A percentile compares a stretch with the other conserved stretches of the same genome.
phyloP scores from a whole-genome alignment of 495 filamentous ascomycete genomes.

The Penicillium paxilli region DNA sequence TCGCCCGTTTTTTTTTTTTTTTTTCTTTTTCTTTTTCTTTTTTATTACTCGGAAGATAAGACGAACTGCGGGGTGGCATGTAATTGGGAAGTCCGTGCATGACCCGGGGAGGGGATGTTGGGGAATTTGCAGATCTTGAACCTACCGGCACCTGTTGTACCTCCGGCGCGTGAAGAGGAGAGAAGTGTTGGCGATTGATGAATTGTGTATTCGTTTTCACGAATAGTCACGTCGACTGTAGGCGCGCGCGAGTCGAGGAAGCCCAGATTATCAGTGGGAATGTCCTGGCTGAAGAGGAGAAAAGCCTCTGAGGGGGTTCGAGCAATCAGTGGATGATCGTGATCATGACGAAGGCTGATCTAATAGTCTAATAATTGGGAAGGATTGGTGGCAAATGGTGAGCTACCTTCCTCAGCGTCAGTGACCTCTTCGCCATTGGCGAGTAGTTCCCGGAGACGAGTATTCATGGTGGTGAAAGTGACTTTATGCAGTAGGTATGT shows the following conservation, averaged over 20 bases:
- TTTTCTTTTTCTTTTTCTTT: too few species aligned
- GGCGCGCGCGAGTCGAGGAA: conserved; percentile 73
- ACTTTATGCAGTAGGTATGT: too few species aligned
- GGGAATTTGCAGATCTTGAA: conserved; percentile 6
- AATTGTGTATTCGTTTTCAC: conserved; percentile 69
- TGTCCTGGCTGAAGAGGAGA: conserved; percentile 73
- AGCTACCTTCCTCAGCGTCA: conserved; percentile 67
- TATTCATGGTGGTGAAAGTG: conserved; percentile 1
- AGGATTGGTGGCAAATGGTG: conserved; percentile 13
- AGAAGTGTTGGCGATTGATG: conserved; percentile 84
- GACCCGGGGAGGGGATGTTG: background rate
- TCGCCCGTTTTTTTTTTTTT: too few species aligned
- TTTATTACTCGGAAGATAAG: conserved; percentile 10
- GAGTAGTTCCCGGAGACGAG: conserved; percentile 14
- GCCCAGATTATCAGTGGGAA: conserved; percentile 78
- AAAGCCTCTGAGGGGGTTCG: conserved; percentile 68
- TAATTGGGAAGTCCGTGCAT: conserved; percentile 11
- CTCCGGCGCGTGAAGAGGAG: conserved; percentile 71
- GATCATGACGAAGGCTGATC: background rate
- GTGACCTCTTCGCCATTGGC: conserved; percentile 43
- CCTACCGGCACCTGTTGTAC: conserved; percentile 89
- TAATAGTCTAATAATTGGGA: background rate
- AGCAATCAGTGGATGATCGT: conserved; percentile 5
- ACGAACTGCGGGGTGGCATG: conserved; percentile 5
- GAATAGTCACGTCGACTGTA: conserved; percentile 67